Evolutionary conservation across 208 protist species (phyloP), one percentile per base, ranked within the genome.

Genomic region (Acanthamoeba divionensis): DNA sequence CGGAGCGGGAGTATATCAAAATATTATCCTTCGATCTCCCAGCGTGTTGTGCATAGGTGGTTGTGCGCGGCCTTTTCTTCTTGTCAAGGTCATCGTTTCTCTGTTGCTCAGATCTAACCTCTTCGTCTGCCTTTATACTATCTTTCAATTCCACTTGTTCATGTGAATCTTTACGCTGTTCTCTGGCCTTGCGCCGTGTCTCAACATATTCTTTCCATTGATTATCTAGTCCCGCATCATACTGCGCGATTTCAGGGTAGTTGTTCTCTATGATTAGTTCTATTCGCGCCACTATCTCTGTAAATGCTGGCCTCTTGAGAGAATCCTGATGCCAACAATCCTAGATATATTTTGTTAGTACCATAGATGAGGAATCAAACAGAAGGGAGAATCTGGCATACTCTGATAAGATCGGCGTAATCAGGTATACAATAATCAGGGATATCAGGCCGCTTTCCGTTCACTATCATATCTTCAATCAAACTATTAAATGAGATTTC

Each of bases 401-500:
- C 5, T 38, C 67, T 24, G 55, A 87, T 87, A n/a, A 87, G 36
- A 2, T 13, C 10, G 10, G 41, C 41, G 29, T 69, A 87, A 7
- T 13, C 12, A 13, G 79, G 54, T 18, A 29, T 26, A 36, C 79
- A 87, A 12, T 13, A n/a, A 10, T 29, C 55, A 38, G 79, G 79
- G 54, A 87, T 87, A 15, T 18, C 41, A 52, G 48, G 54, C 10
- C 79, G 48, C 3, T 67, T 57, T n/a, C 79, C 79, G 36, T 15
- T 24, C 36, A 63, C 33, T 26, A 87, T 45, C 55, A 69, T 87
- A 45, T 63, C 79, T 36, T 87, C 79, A 12, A 87, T 26, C 4
- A 52, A 33, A 18, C 36, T 55, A 33, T 55, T 69, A 44, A 63
- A 87, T 52, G 13, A 15, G 1, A 87, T 24, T 24, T 87, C 55